phyloP scores from a whole-genome alignment of 495 filamentous ascomycete genomes.

The Penicillium paradoxum region DNA sequence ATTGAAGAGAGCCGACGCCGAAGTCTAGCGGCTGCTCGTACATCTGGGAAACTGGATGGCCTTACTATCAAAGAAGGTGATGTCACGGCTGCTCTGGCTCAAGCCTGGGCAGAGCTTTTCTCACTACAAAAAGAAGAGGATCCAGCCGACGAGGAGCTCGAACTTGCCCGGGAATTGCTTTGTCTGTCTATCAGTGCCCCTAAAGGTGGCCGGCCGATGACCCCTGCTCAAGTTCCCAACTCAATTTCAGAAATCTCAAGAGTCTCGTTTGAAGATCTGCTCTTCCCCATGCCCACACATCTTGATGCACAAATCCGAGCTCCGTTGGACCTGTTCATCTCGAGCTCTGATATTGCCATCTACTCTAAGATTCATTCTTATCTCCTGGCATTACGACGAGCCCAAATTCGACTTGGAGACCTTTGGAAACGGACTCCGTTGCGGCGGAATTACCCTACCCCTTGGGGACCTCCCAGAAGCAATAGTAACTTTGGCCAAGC shows the following conservation, averaged over 20 bases:
- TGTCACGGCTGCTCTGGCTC: constrained; percentile 63
- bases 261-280: constrained; percentile 65
- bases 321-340: constrained; percentile 83
- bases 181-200: constrained; percentile 55
- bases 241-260: constrained; percentile 28
- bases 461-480: constrained; percentile 59
- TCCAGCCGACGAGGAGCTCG: constrained; percentile 66
- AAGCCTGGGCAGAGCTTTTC: constrained; percentile 73
- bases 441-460: constrained; percentile 68
- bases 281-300: constrained; percentile 70
- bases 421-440: constrained; percentile 79
- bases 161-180: constrained; percentile 73
- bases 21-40: constrained; percentile 20
- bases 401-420: constrained; percentile 73
- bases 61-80: constrained; percentile 83
- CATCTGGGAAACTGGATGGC: constrained; percentile 38
- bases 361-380: constrained; percentile 87
- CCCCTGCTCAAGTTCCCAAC: constrained; percentile 30
- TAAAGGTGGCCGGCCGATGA: constrained; percentile 20
- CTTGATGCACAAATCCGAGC: constrained; percentile 70
- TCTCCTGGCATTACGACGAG: constrained; percentile 73
- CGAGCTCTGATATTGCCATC: constrained; percentile 61
- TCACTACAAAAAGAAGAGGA: constrained; percentile 70
- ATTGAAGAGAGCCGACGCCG: constrained; percentile 48
- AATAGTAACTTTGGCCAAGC: constrained; percentile 52